phyloP scores from a whole-genome alignment of 441 rosid species.

The Bruguiera hainesii region DNA sequence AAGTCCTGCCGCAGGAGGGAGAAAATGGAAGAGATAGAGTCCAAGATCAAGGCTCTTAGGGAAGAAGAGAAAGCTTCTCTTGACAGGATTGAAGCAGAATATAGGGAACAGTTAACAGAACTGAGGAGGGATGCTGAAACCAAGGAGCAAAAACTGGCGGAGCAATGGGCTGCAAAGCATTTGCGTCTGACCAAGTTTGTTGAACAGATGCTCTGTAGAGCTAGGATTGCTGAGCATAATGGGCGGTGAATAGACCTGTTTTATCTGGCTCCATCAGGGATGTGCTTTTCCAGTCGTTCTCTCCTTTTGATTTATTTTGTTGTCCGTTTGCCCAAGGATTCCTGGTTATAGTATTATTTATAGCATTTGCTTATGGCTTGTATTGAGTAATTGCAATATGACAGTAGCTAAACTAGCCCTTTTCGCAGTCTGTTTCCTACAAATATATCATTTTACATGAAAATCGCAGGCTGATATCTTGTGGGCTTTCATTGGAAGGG shows the following conservation, averaged over 20 bases:
- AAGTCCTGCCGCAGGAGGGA: constrained; percentile 57
- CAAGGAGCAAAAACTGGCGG: constrained; percentile 70
- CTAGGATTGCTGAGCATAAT: constrained; percentile 4
- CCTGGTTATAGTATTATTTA: constrained; percentile 19
- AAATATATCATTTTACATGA: constrained; percentile 6
- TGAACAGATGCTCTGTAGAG: constrained; percentile 36
- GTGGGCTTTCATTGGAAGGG: too few species aligned
- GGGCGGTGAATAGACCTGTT: neutral
- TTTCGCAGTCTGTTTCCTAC: constrained; percentile 3
- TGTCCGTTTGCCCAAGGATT: constrained; percentile 17
- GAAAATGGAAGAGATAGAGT: constrained; percentile 70
- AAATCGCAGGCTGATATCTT: too few species aligned
- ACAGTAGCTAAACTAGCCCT: constrained; percentile 17
- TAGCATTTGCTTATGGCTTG: constrained; percentile 16
- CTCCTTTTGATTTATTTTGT: neutral
- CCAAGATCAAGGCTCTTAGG: constrained; percentile 56
- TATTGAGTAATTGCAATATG: constrained; percentile 18
- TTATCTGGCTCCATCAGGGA: neutral
- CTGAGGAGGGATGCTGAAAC: constrained; percentile 62
- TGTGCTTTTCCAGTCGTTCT: neutral
- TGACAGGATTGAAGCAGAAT: constrained; percentile 65
- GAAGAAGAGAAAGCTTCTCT: constrained; percentile 61
- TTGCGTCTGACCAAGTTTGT: constrained; percentile 32
- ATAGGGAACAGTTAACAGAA: constrained; percentile 44
- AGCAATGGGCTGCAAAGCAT: constrained; percentile 65